phyloP scores from a whole-genome alignment of 2,329 filamentous ascomycete species.

The Kalmusia sp. region DNA sequence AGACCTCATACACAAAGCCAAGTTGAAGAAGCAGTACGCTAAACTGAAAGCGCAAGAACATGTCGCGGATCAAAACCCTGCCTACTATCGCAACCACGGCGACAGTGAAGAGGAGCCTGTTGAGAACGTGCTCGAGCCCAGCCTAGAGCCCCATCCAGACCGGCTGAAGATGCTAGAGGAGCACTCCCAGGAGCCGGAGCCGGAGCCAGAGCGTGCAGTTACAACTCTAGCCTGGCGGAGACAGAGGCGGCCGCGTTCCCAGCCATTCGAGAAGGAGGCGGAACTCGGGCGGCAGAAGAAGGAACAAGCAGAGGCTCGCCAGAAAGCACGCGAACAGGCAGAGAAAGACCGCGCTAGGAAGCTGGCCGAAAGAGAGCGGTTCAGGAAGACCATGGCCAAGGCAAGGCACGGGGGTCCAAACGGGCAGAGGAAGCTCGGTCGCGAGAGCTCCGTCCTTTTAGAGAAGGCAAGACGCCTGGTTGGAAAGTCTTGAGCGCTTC shows the following conservation, averaged over 20 bases:
- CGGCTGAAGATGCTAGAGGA: constrained; percentile 65
- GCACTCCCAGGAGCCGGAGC: constrained; percentile 23
- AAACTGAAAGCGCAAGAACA: constrained; percentile 76
- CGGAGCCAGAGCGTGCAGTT: constrained; percentile 22
- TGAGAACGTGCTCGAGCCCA: constrained; percentile 37
- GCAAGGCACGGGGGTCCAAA: constrained; percentile 67
- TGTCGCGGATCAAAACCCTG: constrained; percentile 45
- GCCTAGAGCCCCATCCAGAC: constrained; percentile 66
- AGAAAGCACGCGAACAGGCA: constrained; percentile 67
- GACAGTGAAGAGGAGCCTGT: constrained; percentile 25
- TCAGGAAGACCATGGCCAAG: constrained; percentile 69
- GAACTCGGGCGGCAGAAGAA: constrained; percentile 60
- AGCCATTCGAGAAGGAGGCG: constrained; percentile 53
- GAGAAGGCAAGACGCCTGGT: constrained; percentile 80
- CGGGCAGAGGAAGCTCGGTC: constrained; percentile 79
- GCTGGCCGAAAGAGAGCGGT: constrained; percentile 72
- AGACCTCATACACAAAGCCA: constrained; percentile 87
- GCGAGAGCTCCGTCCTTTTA: constrained; percentile 79
- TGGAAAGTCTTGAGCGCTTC: constrained; percentile 25
- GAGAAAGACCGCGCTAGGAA: constrained; percentile 62
- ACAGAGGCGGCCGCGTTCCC: constrained; percentile 35
- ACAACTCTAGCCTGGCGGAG: constrained; percentile 17
- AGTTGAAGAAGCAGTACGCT: constrained; percentile 89
- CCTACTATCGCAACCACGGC: constrained; percentile 37
- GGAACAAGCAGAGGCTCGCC: constrained; percentile 69